These are phyloP conservation scores for Zopfia rhizophila DNA, from an alignment of 2,329 filamentous ascomycete genomes.

Conservation along the genomic window DNA sequence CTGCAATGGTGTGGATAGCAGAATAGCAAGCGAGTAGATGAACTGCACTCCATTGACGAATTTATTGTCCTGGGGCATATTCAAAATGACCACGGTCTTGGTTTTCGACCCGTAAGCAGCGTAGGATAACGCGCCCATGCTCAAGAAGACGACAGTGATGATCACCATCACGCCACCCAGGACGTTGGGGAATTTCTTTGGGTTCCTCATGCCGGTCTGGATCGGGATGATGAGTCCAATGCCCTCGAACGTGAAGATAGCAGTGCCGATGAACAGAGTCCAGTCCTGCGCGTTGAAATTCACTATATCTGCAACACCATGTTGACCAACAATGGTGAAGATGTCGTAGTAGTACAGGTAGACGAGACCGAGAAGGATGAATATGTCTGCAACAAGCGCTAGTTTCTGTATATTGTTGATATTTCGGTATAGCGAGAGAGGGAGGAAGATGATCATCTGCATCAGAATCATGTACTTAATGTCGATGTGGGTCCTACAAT, in stretches of 20 bases:
- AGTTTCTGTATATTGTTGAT: slow-evolving; percentile 98
- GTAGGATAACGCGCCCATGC: slow-evolving; percentile 92
- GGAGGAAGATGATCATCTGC: slow-evolving; percentile 95
- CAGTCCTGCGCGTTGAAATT: slow-evolving; percentile 91
- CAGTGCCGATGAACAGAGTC: slow-evolving; percentile 98
- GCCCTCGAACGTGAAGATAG: slow-evolving; percentile 98
- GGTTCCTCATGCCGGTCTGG: slow-evolving; percentile 94
- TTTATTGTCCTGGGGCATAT: slow-evolving; percentile 94
- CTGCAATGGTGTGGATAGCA: slow-evolving; percentile 93
- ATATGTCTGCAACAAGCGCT: slow-evolving; percentile 90
- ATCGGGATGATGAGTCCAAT: slow-evolving; percentile 98
- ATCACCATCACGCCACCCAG: slow-evolving; percentile 93
- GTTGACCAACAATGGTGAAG: slow-evolving; percentile 77
- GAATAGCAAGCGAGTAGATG: slow-evolving; percentile 96
- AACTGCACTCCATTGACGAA: slow-evolving; percentile 97
- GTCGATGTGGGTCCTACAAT: slow-evolving; percentile 85
- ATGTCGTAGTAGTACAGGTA: slow-evolving; percentile 98
- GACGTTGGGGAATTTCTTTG: slow-evolving; percentile 88
- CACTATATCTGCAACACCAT: slow-evolving; percentile 84
- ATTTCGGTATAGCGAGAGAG: slow-evolving; percentile 91
- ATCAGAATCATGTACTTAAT: slow-evolving; percentile 92
- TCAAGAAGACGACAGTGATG: slow-evolving; percentile 89
- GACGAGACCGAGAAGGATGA: slow-evolving; percentile 90
- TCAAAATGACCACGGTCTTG: slow-evolving; percentile 95
- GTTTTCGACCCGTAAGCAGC: slow-evolving; percentile 95